These are phyloP conservation scores for Trypanosoma theileri DNA, from an alignment of 208 protist species.

Conservation along the genomic window DNA sequence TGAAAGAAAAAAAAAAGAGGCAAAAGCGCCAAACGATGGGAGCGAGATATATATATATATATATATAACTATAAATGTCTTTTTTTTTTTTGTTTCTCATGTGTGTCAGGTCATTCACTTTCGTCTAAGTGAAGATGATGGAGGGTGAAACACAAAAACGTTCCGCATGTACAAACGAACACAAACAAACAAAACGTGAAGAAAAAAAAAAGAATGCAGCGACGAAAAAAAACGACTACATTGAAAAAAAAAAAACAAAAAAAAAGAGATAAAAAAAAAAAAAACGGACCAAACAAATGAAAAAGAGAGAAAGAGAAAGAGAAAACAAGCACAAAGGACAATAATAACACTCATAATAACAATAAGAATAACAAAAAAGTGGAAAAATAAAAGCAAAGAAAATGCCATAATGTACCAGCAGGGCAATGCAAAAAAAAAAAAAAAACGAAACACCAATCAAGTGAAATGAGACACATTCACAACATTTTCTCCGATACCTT, in stretches of 20 bases:
- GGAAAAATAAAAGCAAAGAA: constrained; percentile 10
- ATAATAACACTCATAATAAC: constrained; percentile 17
- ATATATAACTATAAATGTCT: no score
- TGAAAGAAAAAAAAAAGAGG: no score
- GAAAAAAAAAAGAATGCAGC: background rate
- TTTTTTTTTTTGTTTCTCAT: constrained; percentile 6
- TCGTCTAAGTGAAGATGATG: no score
- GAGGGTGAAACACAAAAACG: no score
- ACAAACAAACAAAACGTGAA: constrained; percentile 12
- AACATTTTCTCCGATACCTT: background rate
- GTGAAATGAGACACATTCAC: constrained; percentile 12
- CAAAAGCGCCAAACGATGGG: no score
- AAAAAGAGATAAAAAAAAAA: constrained; percentile 3
- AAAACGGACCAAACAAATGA: constrained; percentile 9
- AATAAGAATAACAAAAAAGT: constrained; percentile 24
- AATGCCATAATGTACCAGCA: background rate
- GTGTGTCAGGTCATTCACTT: background rate
- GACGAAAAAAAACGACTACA: background rate
- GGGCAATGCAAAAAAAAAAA: constrained; percentile 23
- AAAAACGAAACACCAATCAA: constrained; percentile 19
- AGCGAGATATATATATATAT: no score
- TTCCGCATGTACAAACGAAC: background rate
- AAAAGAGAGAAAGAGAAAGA: constrained; percentile 17
- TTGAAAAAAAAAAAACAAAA: background rate
- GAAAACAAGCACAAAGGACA: background rate